Base-by-base conservation (phyloP, 352 stramenopile genomes). In the Pythium scleroteichum region DNA sequence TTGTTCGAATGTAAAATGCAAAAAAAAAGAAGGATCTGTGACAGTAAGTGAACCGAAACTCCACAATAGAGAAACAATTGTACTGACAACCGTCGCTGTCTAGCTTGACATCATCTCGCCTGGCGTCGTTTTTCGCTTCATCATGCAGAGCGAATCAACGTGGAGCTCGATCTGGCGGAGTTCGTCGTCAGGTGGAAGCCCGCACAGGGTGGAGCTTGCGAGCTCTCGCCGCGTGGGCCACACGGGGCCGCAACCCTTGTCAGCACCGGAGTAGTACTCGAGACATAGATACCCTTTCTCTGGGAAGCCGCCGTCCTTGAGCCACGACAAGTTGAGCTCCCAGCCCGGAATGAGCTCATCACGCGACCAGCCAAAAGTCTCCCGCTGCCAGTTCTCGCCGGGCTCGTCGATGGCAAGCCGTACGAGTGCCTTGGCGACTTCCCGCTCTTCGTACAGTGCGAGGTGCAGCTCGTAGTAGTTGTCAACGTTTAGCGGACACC, bases 391-490 rank as follows among this genome's bases (percentile, higher is more conserved):
- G 62, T 93, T 93, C 62, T 93, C 81, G 5, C 84, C 84, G 0
- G 84, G 84, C 45, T 93, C 84, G 23, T 88, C 80, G n/a, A 93
- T 88, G 14, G 84, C 84, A 4, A 93, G 75, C 14, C 78, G 74
- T 42, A 93, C 82, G 9, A 93, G 80, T 16, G 69, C 68, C 54
- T 90, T 88, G 16, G 81, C 78, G 17, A 93, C 59, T 53, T 93
- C 84, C 0, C 84, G 68, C 63, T 93, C 81, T 57, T 93, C 84
- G 53, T 88, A 90, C 6, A 71, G 66, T n/a, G 74, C 46, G 14
- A 93, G 53, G 10, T 83, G 70, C 8, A 93, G 73, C 58, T 91
- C 79, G 48, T 93, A 93, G 65, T 91, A 91, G 53, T 88, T 86
- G 59, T 93, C 81, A 2, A 80, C 78, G 19, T 78, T 72, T 51